Conservation (phyloP, 1,284 basidiomycete species). For the Microbotryum scabiosae region DNA sequence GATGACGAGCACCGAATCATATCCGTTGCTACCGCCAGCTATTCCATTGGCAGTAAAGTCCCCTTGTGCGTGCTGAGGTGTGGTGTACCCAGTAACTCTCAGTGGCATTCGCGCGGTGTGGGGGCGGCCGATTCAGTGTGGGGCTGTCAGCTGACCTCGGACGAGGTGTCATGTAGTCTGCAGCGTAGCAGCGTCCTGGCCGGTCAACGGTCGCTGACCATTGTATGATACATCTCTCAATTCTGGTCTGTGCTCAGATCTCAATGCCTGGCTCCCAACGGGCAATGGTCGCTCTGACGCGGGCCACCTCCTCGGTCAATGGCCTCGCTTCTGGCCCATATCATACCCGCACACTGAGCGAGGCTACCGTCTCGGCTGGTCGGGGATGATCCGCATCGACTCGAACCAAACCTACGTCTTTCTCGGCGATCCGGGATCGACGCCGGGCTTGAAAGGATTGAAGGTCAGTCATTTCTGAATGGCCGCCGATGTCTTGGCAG, state of each 20-base stretch:
- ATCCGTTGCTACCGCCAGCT: slow-evolving; percentile 29
- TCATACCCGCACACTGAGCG: slow-evolving; percentile 13
- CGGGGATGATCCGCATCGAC: slow-evolving; percentile 28
- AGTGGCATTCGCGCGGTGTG: too few relatives aligned
- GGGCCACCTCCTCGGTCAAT: slow-evolving; percentile 24
- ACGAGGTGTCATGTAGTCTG: too few relatives aligned
- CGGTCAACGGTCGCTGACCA: neutral
- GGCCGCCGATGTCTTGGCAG: too few relatives aligned
- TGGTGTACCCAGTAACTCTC: too few relatives aligned
- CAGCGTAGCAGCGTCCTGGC: too few relatives aligned
- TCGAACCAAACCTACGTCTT: slow-evolving; percentile 23
- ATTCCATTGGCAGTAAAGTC: slow-evolving; percentile 31
- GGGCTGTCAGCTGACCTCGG: too few relatives aligned
- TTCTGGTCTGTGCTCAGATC: slow-evolving; percentile 8
- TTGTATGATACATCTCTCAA: neutral
- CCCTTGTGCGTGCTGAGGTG: slow-evolving; percentile 12
- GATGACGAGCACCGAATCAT: neutral
- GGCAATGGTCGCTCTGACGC: slow-evolving; percentile 18
- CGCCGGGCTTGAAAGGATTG: neutral
- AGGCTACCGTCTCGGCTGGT: slow-evolving; percentile 20
- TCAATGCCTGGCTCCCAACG: slow-evolving; percentile 27
- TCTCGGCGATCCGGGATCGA: slow-evolving; percentile 16
- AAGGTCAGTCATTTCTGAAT: too few relatives aligned
- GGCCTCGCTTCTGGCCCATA: slow-evolving; percentile 31
- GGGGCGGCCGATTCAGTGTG: too few relatives aligned